Conservation (phyloP, 257 asterid genomes). For the Capsicum rhomboideum region DNA sequence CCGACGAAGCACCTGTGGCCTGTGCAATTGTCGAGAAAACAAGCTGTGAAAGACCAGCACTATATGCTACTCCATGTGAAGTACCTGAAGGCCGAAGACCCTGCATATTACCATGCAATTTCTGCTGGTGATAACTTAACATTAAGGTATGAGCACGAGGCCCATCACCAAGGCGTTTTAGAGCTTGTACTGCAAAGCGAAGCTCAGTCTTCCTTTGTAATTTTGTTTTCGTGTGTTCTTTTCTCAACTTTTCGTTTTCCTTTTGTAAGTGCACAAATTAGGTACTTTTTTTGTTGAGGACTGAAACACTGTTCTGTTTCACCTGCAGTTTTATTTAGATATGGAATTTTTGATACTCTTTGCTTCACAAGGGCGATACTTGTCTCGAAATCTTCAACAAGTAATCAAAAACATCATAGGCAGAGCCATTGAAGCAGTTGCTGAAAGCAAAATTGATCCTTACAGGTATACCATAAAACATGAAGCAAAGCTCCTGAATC, state of each 20-base stretch:
- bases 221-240: neutral
- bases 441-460: constrained; percentile 72
- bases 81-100: constrained; percentile 45
- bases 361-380: constrained; percentile 84
- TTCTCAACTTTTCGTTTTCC: neutral
- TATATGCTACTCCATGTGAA: constrained; percentile 57
- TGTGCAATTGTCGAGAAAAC: constrained; percentile 81
- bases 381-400: constrained; percentile 81
- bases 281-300: neutral
- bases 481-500: neutral
- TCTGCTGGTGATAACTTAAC: constrained; percentile 63
- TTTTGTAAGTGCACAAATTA: neutral
- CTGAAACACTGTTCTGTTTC: neutral
- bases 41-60: constrained; percentile 70
- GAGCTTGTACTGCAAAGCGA: constrained; percentile 32
- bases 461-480: constrained; percentile 36
- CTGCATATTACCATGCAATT: constrained; percentile 43
- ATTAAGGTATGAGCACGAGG: constrained; percentile 80
- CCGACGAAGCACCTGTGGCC: constrained; percentile 64
- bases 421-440: constrained; percentile 83
- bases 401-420: constrained; percentile 83
- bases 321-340: constrained; percentile 78
- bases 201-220: constrained; percentile 83
- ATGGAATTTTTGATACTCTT: constrained; percentile 96
- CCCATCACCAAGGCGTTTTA: constrained; percentile 36